Evolutionary conservation across 192 early-diverging fungal genomes (phyloP).

Genomic region (Coemansia sp.): DNA sequence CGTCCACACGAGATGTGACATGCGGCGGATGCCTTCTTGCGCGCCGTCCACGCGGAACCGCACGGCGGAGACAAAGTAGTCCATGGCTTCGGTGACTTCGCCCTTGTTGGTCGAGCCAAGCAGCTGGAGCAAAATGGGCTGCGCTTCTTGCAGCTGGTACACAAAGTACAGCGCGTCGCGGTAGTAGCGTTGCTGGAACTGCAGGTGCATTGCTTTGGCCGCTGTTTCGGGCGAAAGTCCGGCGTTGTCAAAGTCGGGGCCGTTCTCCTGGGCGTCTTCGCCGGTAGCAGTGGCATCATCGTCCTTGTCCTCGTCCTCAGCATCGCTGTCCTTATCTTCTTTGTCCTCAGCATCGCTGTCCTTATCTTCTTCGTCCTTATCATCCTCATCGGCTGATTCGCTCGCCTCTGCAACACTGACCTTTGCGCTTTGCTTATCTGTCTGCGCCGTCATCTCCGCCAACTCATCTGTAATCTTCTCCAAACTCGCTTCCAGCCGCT

Average conservation of each 20-base stretch:
- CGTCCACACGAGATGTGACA: constrained; percentile 95
- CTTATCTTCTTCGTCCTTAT: constrained; percentile 26
- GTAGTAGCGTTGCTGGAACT: constrained; percentile 73
- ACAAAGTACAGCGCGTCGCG: constrained; percentile 87
- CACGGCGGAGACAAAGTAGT: constrained; percentile 85
- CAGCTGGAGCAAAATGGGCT: constrained; percentile 77
- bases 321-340: constrained; percentile 12
- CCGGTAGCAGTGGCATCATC: constrained; percentile 31
- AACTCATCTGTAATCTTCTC: constrained; percentile 67
- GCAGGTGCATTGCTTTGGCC: constrained; percentile 56
- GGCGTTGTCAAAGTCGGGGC: constrained; percentile 31
- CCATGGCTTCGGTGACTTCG: constrained; percentile 96
- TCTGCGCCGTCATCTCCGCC: constrained; percentile 55
- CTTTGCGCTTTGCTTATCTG: constrained; percentile 20
- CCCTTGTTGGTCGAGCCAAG: constrained; percentile 85
- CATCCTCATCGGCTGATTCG: constrained; percentile 5
- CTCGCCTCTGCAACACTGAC: constrained; percentile 16
- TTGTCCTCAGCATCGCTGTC: constrained; percentile 21
- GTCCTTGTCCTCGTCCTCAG: constrained; percentile 17
- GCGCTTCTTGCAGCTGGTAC: constrained; percentile 71
- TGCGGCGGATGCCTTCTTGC: constrained; percentile 81
- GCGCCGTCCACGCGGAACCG: constrained; percentile 84
- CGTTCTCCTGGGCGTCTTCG: constrained; percentile 19
- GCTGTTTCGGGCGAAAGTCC: constrained; percentile 54
- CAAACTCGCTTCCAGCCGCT: constrained; percentile 68